phyloP scores from a whole-genome alignment of 2,329 filamentous ascomycete genomes.

The Bretziella fagacearum region DNA sequence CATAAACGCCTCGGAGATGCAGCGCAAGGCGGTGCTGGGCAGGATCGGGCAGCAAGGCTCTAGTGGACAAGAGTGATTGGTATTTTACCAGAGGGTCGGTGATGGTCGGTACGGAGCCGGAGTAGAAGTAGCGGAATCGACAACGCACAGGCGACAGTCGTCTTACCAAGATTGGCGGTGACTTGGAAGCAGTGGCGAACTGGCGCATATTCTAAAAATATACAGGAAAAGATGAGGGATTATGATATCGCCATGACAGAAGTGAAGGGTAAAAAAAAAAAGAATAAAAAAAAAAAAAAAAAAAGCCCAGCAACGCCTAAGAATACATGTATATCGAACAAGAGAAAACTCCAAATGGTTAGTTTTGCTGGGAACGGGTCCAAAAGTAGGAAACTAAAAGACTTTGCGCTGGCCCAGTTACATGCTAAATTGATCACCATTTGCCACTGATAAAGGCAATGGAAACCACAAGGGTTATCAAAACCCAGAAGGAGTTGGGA shows the following conservation, averaged over 20 bases:
- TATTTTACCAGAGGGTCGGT: slow-evolving; percentile 65
- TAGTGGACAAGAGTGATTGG: slow-evolving; percentile 49
- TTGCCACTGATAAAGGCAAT: not conserved
- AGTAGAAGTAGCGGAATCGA: slow-evolving; percentile 19
- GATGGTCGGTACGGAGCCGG: slow-evolving; percentile 35
- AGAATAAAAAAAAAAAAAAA: not conserved
- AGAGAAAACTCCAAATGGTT: not conserved
- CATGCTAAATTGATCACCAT: not conserved
- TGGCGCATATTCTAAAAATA: slow-evolving; percentile 6
- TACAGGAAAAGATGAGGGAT: not conserved
- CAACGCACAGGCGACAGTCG: not conserved
- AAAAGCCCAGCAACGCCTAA: not conserved
- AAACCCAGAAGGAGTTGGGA: not conserved
- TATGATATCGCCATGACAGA: not conserved
- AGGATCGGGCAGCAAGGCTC: slow-evolving; percentile 49
- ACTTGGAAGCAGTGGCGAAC: not conserved
- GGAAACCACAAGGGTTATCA: not conserved
- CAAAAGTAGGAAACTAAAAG: not conserved
- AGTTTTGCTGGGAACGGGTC: not conserved
- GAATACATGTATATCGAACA: not conserved
- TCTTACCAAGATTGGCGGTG: not conserved
- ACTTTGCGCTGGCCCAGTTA: not conserved
- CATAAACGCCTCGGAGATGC: slow-evolving; percentile 62
- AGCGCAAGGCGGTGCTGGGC: slow-evolving; percentile 57
- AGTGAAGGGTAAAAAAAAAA: not conserved